These are phyloP conservation scores for Naumovozyma castellii DNA, from an alignment of 805 yeast genomes.

Conservation along the genomic window DNA sequence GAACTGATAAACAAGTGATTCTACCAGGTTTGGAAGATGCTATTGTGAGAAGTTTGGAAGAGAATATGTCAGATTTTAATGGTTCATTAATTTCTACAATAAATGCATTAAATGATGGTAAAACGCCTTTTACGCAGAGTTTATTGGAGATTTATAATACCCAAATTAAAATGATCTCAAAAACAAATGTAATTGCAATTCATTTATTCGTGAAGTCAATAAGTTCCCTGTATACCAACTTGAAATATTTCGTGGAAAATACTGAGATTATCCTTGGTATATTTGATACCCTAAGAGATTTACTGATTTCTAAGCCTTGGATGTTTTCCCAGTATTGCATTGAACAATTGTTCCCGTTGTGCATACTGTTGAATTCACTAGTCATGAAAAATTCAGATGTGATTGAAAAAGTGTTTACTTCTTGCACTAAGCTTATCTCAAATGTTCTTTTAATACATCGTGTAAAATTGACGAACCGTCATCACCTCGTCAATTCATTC, in stretches of 20 bases:
- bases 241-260: conserved; percentile 6
- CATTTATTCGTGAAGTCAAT: conserved; percentile 27
- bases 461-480: conserved; percentile 57
- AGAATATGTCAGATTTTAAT: conserved; percentile 11
- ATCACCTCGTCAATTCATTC: conserved; percentile 50
- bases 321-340: conserved; percentile 54
- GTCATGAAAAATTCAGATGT: background rate
- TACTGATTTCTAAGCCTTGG: conserved; percentile 46
- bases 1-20: conserved; percentile 9
- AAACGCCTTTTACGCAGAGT: conserved; percentile 4
- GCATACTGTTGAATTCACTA: conserved; percentile 7
- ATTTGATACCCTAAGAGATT: conserved; percentile 30
- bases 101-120: conserved; percentile 6
- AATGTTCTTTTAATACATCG: conserved; percentile 59
- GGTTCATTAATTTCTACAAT: conserved; percentile 10
- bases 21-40: conserved; percentile 16
- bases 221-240: conserved; percentile 22
- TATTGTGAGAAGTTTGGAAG: conserved; percentile 3
- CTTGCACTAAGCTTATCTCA: conserved; percentile 44
- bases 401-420: conserved; percentile 29
- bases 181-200: conserved; percentile 14
- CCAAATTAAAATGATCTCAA: conserved; percentile 12
- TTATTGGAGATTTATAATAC: conserved; percentile 17
- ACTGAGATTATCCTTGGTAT: conserved; percentile 9
- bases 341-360: conserved; percentile 42